These are phyloP conservation scores for Calvatia gigantea DNA, from an alignment of 768 basidiomycete genomes.

Conservation along the genomic window DNA sequence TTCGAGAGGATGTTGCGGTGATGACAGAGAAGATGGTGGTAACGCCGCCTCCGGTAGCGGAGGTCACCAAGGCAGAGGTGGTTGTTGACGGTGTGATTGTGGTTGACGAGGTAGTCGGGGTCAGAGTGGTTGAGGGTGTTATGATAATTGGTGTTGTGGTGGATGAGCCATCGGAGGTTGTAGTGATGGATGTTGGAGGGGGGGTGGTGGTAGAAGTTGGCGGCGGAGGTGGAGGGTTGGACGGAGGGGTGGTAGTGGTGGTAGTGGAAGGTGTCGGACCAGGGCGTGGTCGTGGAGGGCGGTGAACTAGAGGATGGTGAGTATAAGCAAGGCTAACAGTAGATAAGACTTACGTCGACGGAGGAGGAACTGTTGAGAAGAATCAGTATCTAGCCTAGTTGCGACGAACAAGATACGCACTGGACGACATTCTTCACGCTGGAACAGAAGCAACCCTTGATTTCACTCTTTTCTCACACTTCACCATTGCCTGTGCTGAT, in stretches of 20 bases:
- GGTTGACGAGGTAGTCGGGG: constrained; percentile 11
- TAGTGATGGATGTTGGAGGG: background rate
- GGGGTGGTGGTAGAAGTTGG: background rate
- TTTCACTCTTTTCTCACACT: too few species aligned
- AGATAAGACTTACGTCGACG: background rate
- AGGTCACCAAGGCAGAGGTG: background rate
- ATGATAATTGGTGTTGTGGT: constrained; percentile 8
- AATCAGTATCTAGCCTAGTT: background rate
- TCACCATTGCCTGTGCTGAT: too few species aligned
- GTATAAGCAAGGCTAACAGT: background rate
- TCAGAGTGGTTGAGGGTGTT: constrained; percentile 9
- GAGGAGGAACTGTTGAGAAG: background rate
- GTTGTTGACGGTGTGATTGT: constrained; percentile 11
- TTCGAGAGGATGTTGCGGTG: constrained; percentile 11
- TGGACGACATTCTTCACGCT: background rate
- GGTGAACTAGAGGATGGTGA: background rate
- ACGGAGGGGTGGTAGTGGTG: background rate
- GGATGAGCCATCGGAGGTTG: constrained; percentile 3
- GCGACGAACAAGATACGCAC: background rate
- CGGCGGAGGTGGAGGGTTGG: background rate
- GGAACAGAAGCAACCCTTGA: background rate
- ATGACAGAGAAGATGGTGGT: constrained; percentile 20
- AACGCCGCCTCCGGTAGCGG: constrained; percentile 1
- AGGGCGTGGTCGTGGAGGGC: background rate
- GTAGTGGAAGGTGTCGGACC: background rate